Conservation (phyloP, 139 green algal species). For the Tetraselmis striata region DNA sequence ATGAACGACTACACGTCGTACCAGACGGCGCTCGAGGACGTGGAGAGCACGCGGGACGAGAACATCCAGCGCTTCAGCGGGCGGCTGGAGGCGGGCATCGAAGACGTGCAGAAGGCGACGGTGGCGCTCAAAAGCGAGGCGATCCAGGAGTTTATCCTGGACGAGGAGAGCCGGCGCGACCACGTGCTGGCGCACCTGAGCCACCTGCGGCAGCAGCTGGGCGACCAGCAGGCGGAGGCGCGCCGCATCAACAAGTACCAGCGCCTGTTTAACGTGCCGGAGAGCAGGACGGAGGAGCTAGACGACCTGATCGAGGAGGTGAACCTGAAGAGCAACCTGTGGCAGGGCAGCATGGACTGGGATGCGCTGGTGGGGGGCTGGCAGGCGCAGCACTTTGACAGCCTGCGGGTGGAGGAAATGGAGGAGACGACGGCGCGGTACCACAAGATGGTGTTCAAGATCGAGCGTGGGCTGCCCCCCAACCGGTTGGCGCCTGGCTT, state of each 20-base stretch:
- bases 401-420: constrained; percentile 51
- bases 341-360: constrained; percentile 52
- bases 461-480: constrained; percentile 63
- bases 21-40: constrained; percentile 56
- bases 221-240: constrained; percentile 31
- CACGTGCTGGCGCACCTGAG: constrained; percentile 37
- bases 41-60: constrained; percentile 55
- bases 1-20: constrained; percentile 53
- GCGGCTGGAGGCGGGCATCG: constrained; percentile 52
- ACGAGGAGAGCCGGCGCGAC: constrained; percentile 37
- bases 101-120: constrained; percentile 46
- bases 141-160: constrained; percentile 70
- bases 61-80: constrained; percentile 54
- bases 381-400: constrained; percentile 40
- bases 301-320: constrained; percentile 27
- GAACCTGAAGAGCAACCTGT: constrained; percentile 64
- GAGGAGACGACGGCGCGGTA: constrained; percentile 55
- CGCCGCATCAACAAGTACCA: constrained; percentile 62
- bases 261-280: constrained; percentile 56
- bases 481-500: constrained; percentile 65
- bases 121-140: constrained; percentile 41
- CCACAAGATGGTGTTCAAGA: constrained; percentile 48
- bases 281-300: constrained; percentile 28
- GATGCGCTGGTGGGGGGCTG: constrained; percentile 37
- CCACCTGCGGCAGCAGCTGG: constrained; percentile 33